Evolutionary conservation across 495 filamentous ascomycete genomes (phyloP), one percentile per base, ranked within the genome.

Genomic region (Apiosordaria backusii): DNA sequence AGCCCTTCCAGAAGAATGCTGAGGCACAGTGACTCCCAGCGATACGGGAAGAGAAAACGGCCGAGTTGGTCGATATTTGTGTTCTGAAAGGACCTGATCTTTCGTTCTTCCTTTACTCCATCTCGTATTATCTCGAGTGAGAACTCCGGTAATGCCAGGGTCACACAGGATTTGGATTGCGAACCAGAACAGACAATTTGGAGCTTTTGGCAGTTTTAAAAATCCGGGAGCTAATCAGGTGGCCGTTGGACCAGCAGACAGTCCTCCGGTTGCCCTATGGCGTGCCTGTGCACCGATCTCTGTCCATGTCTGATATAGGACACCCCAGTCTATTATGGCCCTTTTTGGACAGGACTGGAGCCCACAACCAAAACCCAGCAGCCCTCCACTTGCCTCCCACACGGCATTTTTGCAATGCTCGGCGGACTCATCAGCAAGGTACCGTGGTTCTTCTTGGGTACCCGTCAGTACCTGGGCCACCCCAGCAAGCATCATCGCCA

Each of bases 291-390:
- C 72, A 74, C 57, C 70, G 69, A 76, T 75, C 73, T 76, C 72
- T 74, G 76, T 72, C 70, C 68, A 70, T 70, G 68, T 70, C 67
- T 78, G 76, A 73, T 83, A 82, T 83, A 80, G 75, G 67, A 67
- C 67, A 71, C 77, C 80, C 76, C 69, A 74, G 75, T 74, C 68
- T 70, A 68, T 67, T 80, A 78, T 77, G 77, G 65, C 77, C 78
- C 72, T 74, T 73, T 70, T 72, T 60, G 67, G 72, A 70, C 67
- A 70, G 57, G 62, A 67, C 67, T 64, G 57, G 68, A 65, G 53
- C 60, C 53, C 65, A 60, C 62, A 35, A 60, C 64, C 71, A 73
- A 68, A 64, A 65, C 59, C 60, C 62, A 68, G 61, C 61, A 57
- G 57, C 23, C 66, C 68, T 68, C 70, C 69, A 68, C 67, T 68